Base-by-base conservation (phyloP, 495 filamentous ascomycete genomes). In the Annulohypoxylon stygium region DNA sequence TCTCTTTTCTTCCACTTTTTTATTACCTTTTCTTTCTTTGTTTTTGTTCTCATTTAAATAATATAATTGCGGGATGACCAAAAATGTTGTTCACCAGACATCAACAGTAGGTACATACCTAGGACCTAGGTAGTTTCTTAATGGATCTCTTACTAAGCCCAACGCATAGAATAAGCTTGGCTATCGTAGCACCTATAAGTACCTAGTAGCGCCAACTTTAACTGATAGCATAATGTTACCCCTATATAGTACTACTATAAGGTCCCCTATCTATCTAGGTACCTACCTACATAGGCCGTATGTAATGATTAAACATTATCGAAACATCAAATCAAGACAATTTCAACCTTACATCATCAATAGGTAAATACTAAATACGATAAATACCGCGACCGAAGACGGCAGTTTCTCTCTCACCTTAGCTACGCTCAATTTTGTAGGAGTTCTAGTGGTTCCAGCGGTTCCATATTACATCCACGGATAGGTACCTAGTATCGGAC, bases 391-490 rank as follows among this genome's bases (percentile, higher is more conserved):
- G 37, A 34, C 37, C 57, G 57, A 57, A 37, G 12, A 37, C 14
- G 30, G 30, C 48, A 14, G 36, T 16, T 47, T 61, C 60, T 65
- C 53, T 23, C 20, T 23, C 20, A 65, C 61, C 60, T 69, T 45
- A 69, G 57, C 37, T 30, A 3, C 16, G 10, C 50, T 50, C 25
- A 12, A 23, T 70, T 45, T 59, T 50, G 61, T 34, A 60, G 47
- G 37, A 25, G 8, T 68, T 43, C 12, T 2, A 14, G 10, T 26
- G 20, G 47, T 59, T 30, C 30, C 5, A 30, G 30, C 30, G 30
- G 30, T 30, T 30, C 5, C 30, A 30, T 30, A 30, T 4, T 30
- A 30, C 30, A 30, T 30, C 3, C 30, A 30, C 5, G 30, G 30
- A 30, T 30, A 30, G 30, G 20, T 23, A 0, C 20, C 20, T 30